A percentile compares a stretch with the other conserved stretches of the same genome.
Evolutionary conservation across 164 flowering plant species (phyloP).

Genomic region (Magnolia changhungtana): DNA sequence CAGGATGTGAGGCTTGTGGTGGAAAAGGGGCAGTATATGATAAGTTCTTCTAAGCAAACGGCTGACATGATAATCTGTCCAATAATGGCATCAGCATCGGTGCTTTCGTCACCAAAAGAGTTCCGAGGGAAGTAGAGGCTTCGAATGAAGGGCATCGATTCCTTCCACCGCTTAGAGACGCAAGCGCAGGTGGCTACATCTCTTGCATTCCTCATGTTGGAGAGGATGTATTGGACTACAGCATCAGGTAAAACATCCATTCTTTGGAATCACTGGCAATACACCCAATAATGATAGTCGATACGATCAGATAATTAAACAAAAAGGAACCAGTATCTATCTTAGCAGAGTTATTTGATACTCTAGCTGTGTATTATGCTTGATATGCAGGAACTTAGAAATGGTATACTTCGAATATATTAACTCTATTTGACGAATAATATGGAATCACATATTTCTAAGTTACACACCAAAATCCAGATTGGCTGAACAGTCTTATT

Average conservation of each 20-base stretch:
- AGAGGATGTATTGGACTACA: slow-evolving; percentile 59
- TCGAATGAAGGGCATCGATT: slow-evolving; percentile 43
- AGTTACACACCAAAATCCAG: neutral
- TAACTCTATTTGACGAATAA: neutral
- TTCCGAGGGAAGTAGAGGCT: slow-evolving; percentile 73
- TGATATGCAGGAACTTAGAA: neutral
- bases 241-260: slow-evolving; percentile 81
- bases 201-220: slow-evolving; percentile 51
- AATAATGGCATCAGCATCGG: slow-evolving; percentile 38
- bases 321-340: neutral
- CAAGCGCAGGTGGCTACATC: slow-evolving; percentile 68
- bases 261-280: slow-evolving; percentile 17
- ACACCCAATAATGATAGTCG: neutral
- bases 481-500: neutral
- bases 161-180: slow-evolving; percentile 80
- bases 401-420: neutral
- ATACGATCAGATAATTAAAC: neutral
- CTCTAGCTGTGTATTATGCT: neutral
- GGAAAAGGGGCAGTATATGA: slow-evolving; percentile 72
- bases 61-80: slow-evolving; percentile 41
- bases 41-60: slow-evolving; percentile 51
- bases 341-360: neutral
- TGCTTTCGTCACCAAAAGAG: slow-evolving; percentile 42
- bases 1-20: slow-evolving; percentile 57
- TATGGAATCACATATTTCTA: neutral